Percentiles rank a stretch among this genome's conserved stretches.
phyloP scores from a whole-genome alignment of 371 early-diverging fungal species.

The Choanephora cucurbitarum region DNA sequence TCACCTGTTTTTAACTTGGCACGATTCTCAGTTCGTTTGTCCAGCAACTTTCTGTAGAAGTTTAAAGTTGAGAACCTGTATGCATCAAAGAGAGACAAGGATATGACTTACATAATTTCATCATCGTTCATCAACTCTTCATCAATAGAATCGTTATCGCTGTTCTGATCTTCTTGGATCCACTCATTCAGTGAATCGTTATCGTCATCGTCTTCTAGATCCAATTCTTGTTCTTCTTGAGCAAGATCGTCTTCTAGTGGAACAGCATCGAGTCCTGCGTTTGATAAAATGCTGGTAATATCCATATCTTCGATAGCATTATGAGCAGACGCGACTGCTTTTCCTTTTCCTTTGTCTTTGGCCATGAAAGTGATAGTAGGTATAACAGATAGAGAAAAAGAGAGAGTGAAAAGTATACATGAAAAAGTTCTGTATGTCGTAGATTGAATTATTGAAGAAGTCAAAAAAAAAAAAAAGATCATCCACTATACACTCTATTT shows the following conservation, averaged over 20 bases:
- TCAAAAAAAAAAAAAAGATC: too few species aligned
- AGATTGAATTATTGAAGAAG: too few species aligned
- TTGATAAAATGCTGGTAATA: slow-evolving; percentile 2
- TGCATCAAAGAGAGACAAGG: not conserved
- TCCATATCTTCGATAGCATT: not conserved
- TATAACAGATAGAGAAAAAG: too few species aligned
- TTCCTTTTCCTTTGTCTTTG: not conserved
- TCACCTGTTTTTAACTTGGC: slow-evolving; percentile 30
- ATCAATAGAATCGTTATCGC: not conserved
- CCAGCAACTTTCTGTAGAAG: slow-evolving; percentile 13
- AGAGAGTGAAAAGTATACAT: too few species aligned
- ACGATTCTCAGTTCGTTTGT: slow-evolving; percentile 15
- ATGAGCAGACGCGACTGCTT: not conserved
- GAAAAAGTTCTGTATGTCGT: too few species aligned
- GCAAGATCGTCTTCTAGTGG: slow-evolving; percentile 1
- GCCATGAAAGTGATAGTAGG: not conserved
- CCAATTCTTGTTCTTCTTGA: not conserved
- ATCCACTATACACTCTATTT: too few species aligned
- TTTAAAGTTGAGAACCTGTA: not conserved
- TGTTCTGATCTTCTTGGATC: slow-evolving; percentile 14
- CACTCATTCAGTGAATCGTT: slow-evolving; percentile 18
- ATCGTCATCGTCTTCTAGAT: slow-evolving; percentile 15
- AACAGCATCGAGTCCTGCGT: slow-evolving; percentile 1
- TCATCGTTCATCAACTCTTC: slow-evolving; percentile 13
- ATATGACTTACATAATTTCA: slow-evolving; percentile 25